These are phyloP conservation scores for Lactarius vividus DNA, from an alignment of 768 basidiomycete genomes.

Conservation along the genomic window DNA sequence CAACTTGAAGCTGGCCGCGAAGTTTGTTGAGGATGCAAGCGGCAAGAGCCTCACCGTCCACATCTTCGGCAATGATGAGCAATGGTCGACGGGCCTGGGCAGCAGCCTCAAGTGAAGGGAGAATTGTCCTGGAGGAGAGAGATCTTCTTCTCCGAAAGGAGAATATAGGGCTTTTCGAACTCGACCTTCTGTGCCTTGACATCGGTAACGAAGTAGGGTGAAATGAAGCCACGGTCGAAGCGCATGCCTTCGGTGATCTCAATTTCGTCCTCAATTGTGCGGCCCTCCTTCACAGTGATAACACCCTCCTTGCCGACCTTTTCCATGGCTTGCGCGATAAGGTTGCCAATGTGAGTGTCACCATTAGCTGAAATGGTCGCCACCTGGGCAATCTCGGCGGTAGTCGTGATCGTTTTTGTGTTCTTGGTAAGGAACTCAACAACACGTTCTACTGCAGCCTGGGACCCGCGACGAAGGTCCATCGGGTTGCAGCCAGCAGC, in stretches of 20 bases:
- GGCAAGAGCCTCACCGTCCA: constrained; percentile 96
- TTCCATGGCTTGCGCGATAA: constrained; percentile 99
- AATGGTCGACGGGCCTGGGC: constrained; percentile 85
- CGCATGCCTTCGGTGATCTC: constrained; percentile 99
- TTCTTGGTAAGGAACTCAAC: constrained; percentile 86
- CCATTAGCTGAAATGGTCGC: constrained; percentile 74
- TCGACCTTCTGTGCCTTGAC: constrained; percentile 95
- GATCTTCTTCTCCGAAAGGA: constrained; percentile 98
- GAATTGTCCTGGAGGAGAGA: constrained; percentile 90
- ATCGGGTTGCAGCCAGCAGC: constrained; percentile 99
- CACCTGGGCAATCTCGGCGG: constrained; percentile 96
- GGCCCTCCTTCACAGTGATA: constrained; percentile 99
- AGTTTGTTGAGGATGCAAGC: constrained; percentile 99
- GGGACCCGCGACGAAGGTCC: constrained; percentile 98
- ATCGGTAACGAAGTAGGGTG: constrained; percentile 97
- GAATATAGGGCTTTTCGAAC: constrained; percentile 94
- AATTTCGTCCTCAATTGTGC: constrained; percentile 97
- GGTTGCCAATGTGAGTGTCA: constrained; percentile 85
- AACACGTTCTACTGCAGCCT: constrained; percentile 91
- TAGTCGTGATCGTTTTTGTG: constrained; percentile 93
- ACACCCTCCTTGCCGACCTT: constrained; percentile 99
- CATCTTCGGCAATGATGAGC: constrained; percentile 95
- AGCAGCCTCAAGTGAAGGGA: constrained; percentile 83
- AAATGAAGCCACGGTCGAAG: constrained; percentile 98
- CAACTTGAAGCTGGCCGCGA: constrained; percentile 93